phyloP scores from a whole-genome alignment of 441 rosid genomes.

The Raphanus hybrid region DNA sequence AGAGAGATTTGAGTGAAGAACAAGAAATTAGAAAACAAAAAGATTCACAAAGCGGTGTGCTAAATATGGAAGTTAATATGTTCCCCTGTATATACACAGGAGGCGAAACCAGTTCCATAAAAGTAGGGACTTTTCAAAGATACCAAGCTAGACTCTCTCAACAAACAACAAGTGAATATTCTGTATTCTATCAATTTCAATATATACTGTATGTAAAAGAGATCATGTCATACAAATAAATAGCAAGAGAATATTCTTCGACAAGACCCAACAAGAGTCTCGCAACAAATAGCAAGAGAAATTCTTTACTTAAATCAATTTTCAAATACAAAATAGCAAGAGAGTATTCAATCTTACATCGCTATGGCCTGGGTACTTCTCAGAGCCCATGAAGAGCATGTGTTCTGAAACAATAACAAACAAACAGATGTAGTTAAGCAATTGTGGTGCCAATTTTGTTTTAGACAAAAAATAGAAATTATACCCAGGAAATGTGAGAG shows the following conservation, averaged over 20 bases:
- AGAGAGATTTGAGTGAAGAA: background rate
- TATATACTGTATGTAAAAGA: no score
- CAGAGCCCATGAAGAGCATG: background rate
- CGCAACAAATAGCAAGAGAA: no score
- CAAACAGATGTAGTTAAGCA: background rate
- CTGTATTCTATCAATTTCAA: background rate
- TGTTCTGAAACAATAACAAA: background rate
- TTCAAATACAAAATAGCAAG: no score
- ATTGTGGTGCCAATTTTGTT: background rate
- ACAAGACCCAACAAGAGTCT: no score
- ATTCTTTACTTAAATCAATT: no score
- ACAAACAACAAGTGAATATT: background rate
- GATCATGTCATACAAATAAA: no score
- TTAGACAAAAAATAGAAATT: background rate
- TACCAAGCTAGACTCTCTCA: background rate
- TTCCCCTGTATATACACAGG: background rate
- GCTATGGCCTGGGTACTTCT: background rate
- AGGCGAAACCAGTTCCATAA: background rate
- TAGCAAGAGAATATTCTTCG: no score
- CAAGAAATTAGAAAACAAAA: background rate
- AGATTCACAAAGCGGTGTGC: background rate
- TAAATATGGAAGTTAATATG: background rate
- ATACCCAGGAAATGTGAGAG: background rate
- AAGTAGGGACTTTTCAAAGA: background rate
- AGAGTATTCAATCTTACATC: background rate